Evolutionary conservation across 1,284 basidiomycete genomes (phyloP), one percentile per base, ranked within the genome.

Genomic region (Somion occarium): DNA sequence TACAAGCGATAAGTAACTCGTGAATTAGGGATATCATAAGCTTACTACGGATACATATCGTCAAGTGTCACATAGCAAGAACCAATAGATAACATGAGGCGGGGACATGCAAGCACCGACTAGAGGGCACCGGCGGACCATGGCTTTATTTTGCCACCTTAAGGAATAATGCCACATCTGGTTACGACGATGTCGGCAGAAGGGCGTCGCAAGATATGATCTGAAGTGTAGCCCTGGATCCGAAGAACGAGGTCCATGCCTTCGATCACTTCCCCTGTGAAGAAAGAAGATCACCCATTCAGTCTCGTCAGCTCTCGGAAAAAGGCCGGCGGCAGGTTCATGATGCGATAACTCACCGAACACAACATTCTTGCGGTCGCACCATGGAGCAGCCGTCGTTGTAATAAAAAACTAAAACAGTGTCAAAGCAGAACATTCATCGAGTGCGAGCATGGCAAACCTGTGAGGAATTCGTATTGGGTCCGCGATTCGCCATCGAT

Each of bases 321-420:
- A 37, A 47, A 41, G 18, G 26, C 44, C 46, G 55, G 55, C n/a
- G 24, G 38, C 9, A 23, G 20, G 34, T 27, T 34, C n/a, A 22
- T 30, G 51, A 53, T 51, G 46, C 50, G 55, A 56, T n/a, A 23
- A 53, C 53, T 63, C 56, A 56, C 79, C 79, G 58, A 80, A 80
- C 25, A 78, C 75, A 58, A 78, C 75, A 61, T 78, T 74, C 58
- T 75, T 73, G 44, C 71, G 66, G 58, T 72, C 69, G 44, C 84
- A 72, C 79, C 82, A 83, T 3, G 79, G 78, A 24, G 77, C 76
- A 1, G 82, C 76, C 0, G 77, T 75, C 5, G 81, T 83, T 1
- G 84, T 88, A 62, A 87, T 80, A 67, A 87, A 87, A 70, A 85
- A 87, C 71, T 88, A 76, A 39, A 18, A 41, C 20, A 22, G 7